Percentiles rank a stretch among this genome's conserved stretches.
Conservation (phyloP, 306 rosid species). For the Delonix regia region DNA sequence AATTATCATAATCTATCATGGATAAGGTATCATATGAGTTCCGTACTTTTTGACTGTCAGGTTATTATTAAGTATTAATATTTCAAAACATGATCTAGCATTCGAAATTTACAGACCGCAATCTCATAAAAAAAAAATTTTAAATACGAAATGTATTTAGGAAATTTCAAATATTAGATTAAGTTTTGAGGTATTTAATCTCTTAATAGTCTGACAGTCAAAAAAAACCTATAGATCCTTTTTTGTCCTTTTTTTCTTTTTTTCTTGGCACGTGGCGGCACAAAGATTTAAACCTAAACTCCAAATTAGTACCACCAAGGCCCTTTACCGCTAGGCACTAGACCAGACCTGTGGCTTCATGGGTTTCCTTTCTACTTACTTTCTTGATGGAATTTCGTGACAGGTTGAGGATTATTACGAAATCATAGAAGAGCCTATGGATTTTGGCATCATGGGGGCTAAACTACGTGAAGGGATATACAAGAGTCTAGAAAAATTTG, state of each 20-base stretch:
- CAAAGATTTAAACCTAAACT: neutral
- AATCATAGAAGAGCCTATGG: conserved; percentile 71
- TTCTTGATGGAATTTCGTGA: conserved; percentile 27
- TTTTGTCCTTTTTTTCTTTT: neutral
- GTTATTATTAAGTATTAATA: too few species aligned
- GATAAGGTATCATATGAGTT: neutral
- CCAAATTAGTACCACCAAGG: neutral
- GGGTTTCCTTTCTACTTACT: neutral
- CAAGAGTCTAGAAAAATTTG: conserved; percentile 57
- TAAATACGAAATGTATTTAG: too few species aligned
- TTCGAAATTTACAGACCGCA: too few species aligned
- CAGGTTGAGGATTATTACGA: conserved; percentile 67
- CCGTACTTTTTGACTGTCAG: too few species aligned
- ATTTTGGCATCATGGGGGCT: conserved; percentile 85
- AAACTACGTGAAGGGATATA: conserved; percentile 77
- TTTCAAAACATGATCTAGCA: too few species aligned
- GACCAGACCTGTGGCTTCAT: neutral
- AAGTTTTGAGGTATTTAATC: too few species aligned
- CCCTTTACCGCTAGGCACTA: neutral
- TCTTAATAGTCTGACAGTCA: too few species aligned
- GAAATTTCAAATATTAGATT: too few species aligned
- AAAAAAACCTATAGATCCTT: too few species aligned
- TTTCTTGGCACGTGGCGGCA: neutral
- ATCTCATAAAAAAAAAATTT: too few species aligned
- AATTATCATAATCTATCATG: neutral